These are phyloP conservation scores for Neodidymelliopsis sp. DNA, from an alignment of 2,329 filamentous ascomycete genomes.

Conservation along the genomic window DNA sequence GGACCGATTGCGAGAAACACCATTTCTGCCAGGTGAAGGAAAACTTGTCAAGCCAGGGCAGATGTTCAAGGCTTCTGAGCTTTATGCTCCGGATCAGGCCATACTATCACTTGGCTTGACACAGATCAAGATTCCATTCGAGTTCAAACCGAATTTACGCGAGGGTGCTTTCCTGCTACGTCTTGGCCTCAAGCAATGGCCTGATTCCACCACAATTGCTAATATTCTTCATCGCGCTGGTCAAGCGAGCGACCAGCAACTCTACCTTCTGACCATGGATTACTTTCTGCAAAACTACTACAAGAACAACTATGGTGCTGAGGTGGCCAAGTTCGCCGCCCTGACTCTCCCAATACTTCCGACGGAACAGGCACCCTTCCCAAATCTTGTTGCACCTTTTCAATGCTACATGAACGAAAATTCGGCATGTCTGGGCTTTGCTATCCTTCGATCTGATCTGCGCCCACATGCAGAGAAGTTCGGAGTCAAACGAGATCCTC, in stretches of 20 bases:
- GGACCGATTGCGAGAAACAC: constrained; percentile 76
- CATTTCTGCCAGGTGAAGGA: constrained; percentile 77
- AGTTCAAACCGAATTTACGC: constrained; percentile 60
- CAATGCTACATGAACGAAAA: constrained; percentile 84
- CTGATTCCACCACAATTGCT: constrained; percentile 76
- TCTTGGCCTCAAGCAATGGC: constrained; percentile 77
- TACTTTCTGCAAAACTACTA: constrained; percentile 87
- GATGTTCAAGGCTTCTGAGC: constrained; percentile 46
- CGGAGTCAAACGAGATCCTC: constrained; percentile 82
- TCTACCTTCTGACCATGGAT: constrained; percentile 74
- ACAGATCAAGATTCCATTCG: constrained; percentile 76
- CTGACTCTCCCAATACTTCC: constrained; percentile 66
- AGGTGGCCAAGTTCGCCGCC: constrained; percentile 64
- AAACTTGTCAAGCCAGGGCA: constrained; percentile 35
- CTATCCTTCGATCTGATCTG: constrained; percentile 78
- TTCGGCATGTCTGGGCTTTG: constrained; percentile 80
- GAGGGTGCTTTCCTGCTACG: constrained; percentile 78
- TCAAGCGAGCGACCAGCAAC: constrained; percentile 57
- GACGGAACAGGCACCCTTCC: constrained; percentile 68
- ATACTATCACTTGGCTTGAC: constrained; percentile 41
- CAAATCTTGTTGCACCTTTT: constrained; percentile 72
- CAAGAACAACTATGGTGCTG: constrained; percentile 72
- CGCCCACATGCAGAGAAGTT: constrained; percentile 83
- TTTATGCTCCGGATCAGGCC: constrained; percentile 46
- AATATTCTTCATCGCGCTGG: constrained; percentile 74